phyloP scores from a whole-genome alignment of 108 stramenopile genomes.

The Poteriospumella lacustris region DNA sequence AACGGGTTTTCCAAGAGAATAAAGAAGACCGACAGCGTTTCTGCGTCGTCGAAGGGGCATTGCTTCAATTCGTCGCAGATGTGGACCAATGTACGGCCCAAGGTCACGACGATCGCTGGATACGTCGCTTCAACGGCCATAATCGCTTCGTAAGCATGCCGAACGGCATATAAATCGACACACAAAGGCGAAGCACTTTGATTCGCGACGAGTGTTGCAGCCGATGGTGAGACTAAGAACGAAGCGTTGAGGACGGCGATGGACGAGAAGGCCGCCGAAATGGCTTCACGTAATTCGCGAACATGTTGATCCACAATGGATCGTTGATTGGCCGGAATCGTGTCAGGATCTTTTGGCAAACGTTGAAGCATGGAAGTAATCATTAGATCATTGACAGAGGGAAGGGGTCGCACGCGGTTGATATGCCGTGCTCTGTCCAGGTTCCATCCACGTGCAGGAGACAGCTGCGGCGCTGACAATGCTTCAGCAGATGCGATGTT shows the following conservation, averaged over 20 bases:
- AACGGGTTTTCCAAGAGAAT: conserved; percentile 13
- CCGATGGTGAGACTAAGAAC: not conserved
- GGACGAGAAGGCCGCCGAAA: not conserved
- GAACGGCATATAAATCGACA: conserved; percentile 1
- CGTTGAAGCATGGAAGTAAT: too few relatives aligned
- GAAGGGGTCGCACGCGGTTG: too few relatives aligned
- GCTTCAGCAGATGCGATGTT: too few relatives aligned
- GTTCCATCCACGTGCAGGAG: too few relatives aligned
- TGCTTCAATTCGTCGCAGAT: not conserved
- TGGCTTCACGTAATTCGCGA: too few relatives aligned
- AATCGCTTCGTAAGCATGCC: not conserved
- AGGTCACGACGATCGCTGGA: not conserved
- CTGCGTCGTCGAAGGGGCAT: not conserved
- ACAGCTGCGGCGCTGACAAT: too few relatives aligned
- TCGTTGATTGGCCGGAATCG: too few relatives aligned
- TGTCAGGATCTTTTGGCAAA: too few relatives aligned
- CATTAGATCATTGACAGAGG: too few relatives aligned
- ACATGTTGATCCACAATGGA: too few relatives aligned
- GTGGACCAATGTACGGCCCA: not conserved
- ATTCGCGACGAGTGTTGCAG: too few relatives aligned
- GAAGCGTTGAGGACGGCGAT: conserved; percentile 9
- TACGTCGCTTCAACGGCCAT: not conserved
- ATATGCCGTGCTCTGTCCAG: too few relatives aligned
- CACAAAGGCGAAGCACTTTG: not conserved
- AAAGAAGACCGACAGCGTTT: not conserved